Evolutionary conservation across 2,329 filamentous ascomycete species (phyloP), one percentile per base, ranked within the genome.

Genomic region (Bertia moriformis): DNA sequence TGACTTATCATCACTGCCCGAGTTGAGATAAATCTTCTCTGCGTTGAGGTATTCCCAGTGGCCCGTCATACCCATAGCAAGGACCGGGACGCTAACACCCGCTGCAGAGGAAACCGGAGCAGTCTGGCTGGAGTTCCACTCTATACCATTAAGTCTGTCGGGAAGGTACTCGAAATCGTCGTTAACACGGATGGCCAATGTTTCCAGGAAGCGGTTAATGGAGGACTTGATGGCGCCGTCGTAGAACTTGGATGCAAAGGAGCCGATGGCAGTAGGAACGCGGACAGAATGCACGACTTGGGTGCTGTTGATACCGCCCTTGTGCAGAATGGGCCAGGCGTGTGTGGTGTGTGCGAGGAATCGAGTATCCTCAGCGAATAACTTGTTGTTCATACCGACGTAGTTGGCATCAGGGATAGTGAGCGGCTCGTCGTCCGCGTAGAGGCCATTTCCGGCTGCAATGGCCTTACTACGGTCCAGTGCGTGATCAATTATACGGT

Each of bases 311-410:
- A 24, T 42, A 4, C 45, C 46, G 27, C 46, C 45, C 12, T 45
- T 47, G 37, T 49, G 42, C 4, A 49, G 42, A 4, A 48, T 41
- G 4, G 46, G 41, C 46, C 48, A 50, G 4, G 43, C 14, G 17
- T 49, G 19, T 4, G 39, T 39, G 4, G 47, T 49, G 20, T 46
- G 46, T 7, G 43, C 38, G 13, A 50, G 41, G 19, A 41, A 45
- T 2, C 42, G 40, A 1, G 42, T 38, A 24, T 50, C 48, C 29
- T 49, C 41, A 12, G 42, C 20, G 29, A 49, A 45, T 13, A 48
- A 43, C 29, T 48, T 45, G 39, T 49, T 49, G 40, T 49, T 46
- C 4, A 37, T 27, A 5, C 38, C 46, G 2, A 37, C 22, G 29
- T 49, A 49, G 18, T 37, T 19, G 1, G 45, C 37, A 19, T 46